These are phyloP conservation scores for Nemania diffusa DNA, from an alignment of 2,329 filamentous ascomycete genomes.

Conservation along the genomic window DNA sequence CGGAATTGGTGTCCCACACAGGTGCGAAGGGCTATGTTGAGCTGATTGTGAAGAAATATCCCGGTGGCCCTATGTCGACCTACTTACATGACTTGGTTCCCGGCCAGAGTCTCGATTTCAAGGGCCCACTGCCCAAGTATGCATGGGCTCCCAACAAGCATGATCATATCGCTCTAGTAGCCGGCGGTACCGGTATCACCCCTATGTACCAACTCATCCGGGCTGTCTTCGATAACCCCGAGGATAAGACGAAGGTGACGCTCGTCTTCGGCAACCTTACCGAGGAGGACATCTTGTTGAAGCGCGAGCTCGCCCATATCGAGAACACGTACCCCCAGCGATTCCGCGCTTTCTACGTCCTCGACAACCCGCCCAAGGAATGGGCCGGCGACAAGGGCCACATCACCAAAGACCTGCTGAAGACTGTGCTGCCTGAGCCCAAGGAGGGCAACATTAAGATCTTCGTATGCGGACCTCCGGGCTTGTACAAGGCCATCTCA, in stretches of 20 bases:
- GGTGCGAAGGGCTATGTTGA: slow-evolving; percentile 84
- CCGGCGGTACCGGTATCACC: slow-evolving; percentile 96
- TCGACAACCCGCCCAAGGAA: slow-evolving; percentile 83
- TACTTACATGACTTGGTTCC: slow-evolving; percentile 86
- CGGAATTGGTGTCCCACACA: slow-evolving; percentile 47
- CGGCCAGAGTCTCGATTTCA: slow-evolving; percentile 87
- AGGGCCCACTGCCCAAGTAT: slow-evolving; percentile 96
- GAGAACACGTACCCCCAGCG: slow-evolving; percentile 96
- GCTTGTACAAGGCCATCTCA: slow-evolving; percentile 91
- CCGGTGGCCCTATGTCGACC: slow-evolving; percentile 88
- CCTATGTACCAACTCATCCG: slow-evolving; percentile 97
- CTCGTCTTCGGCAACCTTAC: slow-evolving; percentile 90
- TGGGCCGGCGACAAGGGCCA: slow-evolving; percentile 83
- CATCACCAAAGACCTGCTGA: slow-evolving; percentile 91
- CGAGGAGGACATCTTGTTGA: slow-evolving; percentile 92
- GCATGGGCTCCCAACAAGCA: slow-evolving; percentile 92
- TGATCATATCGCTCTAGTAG: slow-evolving; percentile 84
- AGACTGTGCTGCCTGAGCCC: slow-evolving; percentile 93
- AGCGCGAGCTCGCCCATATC: slow-evolving; percentile 82
- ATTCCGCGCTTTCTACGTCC: slow-evolving; percentile 93
- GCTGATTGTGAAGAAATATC: slow-evolving; percentile 92
- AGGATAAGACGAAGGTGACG: slow-evolving; percentile 97
- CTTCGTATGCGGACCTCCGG: slow-evolving; percentile 94
- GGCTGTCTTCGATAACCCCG: slow-evolving; percentile 93
- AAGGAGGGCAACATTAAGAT: slow-evolving; percentile 94